Evolutionary conservation across 2,329 filamentous ascomycete genomes (phyloP), one percentile per base, ranked within the genome.

Genomic region (Alternaria novae-zelandiae): DNA sequence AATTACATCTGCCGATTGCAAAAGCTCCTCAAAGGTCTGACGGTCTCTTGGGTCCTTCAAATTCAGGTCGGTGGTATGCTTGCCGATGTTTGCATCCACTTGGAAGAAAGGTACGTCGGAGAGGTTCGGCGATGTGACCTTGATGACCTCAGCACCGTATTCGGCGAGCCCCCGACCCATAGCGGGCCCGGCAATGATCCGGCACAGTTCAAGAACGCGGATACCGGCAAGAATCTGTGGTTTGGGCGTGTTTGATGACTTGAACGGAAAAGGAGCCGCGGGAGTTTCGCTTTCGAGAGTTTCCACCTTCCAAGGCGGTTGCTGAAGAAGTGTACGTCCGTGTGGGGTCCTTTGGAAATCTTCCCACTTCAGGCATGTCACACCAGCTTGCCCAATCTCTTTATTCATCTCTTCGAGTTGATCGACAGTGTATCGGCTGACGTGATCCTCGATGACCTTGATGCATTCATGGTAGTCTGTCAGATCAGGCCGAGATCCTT

Each of bases 171-270:
- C 89, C 28, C 90, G 87, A 4, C 88, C 88, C 68, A 93, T 89
- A 5, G 89, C 87, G n/a, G 91, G 91, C 0, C 90, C 91, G 4
- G 91, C 91, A 66, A 94, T 92, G 71, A 93, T 89, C 44, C 91
- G 88, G 73, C 90, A 91, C 28, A 94, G 81, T 74, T 94, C 91
- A 6, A 94, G 84, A 6, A 94, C 90, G 67, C 90, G 90, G 75
- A 93, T 84, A 0, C 91, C 91, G 7, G 73, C 83, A 63, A 82
- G 88, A 70, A 70, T 77, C 47, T 80, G 72, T 49, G 78, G 72
- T 59, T 77, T 79, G 15, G 71, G 77, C 62, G 73, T 57, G 13
- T 11, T 73, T 61, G 55, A 88, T 71, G 7, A 81, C 2, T 83
- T 79, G 74, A 72, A 72, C 0, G 78, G 76, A 36, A 89, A 80